Evolutionary conservation across 306 rosid genomes (phyloP), one percentile per base, ranked within the genome.

Genomic region (Lotus japonicus): DNA sequence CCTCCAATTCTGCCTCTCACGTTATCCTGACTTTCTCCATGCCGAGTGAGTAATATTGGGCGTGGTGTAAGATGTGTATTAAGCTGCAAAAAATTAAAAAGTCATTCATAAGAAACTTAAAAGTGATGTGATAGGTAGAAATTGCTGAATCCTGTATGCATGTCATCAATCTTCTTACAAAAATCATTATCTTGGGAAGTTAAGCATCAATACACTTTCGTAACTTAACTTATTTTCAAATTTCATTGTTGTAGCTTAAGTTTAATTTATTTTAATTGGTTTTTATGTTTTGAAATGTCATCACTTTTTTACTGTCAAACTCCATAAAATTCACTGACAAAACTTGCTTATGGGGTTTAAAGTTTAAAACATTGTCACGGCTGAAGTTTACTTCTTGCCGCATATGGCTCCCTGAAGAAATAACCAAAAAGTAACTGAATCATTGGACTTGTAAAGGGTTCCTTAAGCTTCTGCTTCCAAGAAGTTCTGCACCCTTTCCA

Each of bases 1-100:
- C 99, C 99, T 44, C 99, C 99, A 61, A 94, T 94, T 82, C 99
- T 85, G 39, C 89, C 97, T 76, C 99, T 81, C 46, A 94, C 96
- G 80, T 90, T 94, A 80, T 87, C 90, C 90, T 44, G 86, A 81
- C 99, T 94, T 84, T 94, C 99, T 55, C 99, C 99, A 73, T 94
- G 99, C 65, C 96, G 85, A 44, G 99, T 94, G 53, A 94, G 99
- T 70, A 94, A 83, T 70, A 94, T 94, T 58, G 99, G 99, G 36
- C 96, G 97, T 15, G 97, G 97, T 3, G 96, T 94, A 65, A 90
- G 96, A 73, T 94, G 99, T 5, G 95, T 94, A 84, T 94, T 94
- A 57, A 94, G 89, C 99, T 94, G 79, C 80, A 81, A 57, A 9
- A 19, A 39, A n/a, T 58, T 35, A 71, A 38, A 18, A 51, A 70